Evolutionary conservation across 2,329 filamentous ascomycete genomes (phyloP).

Genomic region (Phyllosticta citriasiana): DNA sequence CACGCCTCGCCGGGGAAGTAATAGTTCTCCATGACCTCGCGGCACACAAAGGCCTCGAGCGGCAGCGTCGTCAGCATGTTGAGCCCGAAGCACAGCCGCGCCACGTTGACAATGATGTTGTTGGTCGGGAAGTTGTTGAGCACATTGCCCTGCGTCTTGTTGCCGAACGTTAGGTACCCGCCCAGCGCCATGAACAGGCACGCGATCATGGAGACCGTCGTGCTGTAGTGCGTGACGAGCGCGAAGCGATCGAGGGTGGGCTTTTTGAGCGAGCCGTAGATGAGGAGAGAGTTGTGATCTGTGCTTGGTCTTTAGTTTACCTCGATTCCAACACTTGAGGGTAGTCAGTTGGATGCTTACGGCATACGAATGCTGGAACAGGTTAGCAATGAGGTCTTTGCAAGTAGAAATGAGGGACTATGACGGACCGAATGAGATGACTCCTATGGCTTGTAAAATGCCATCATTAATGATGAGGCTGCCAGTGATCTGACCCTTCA

Average conservation of each 20-base stretch:
- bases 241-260: constrained; percentile 94
- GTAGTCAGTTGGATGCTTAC: constrained; percentile 26
- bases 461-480: constrained; percentile 73
- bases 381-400: constrained; percentile 11
- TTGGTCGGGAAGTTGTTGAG: constrained; percentile 93
- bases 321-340: neutral
- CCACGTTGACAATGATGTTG: constrained; percentile 90
- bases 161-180: constrained; percentile 88
- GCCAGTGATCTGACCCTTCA: constrained; percentile 60
- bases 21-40: constrained; percentile 92
- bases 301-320: neutral
- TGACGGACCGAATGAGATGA: constrained; percentile 83
- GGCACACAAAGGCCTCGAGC: constrained; percentile 93
- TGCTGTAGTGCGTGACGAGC: constrained; percentile 87
- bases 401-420: neutral
- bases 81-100: constrained; percentile 88
- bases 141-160: constrained; percentile 86
- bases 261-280: constrained; percentile 89
- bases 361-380: constrained; percentile 53
- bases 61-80: constrained; percentile 98
- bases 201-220: constrained; percentile 78
- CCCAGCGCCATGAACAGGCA: constrained; percentile 80
- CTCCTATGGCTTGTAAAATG: constrained; percentile 90
- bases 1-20: constrained; percentile 64
- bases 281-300: constrained; percentile 93